Conservation (phyloP, 331 rosid species). For the Quercus phellos region DNA sequence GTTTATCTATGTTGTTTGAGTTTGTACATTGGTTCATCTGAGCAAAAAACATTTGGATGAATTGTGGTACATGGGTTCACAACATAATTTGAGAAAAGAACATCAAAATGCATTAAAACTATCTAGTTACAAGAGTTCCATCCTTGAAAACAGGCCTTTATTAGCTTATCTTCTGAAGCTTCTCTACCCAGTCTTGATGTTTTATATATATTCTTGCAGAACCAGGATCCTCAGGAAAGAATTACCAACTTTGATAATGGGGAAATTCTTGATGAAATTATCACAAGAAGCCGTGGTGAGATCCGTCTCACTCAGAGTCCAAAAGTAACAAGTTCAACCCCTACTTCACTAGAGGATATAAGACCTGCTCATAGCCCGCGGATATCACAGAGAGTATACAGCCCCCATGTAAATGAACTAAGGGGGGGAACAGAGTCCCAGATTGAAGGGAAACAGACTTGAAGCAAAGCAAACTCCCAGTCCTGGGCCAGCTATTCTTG, state of each 20-base stretch:
- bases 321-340: slow-evolving; percentile 65
- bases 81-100: too few species aligned
- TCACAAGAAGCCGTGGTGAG: slow-evolving; percentile 95
- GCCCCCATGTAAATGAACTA: slow-evolving; percentile 57
- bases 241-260: slow-evolving; percentile 47
- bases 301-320: slow-evolving; percentile 69
- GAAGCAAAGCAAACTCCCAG: slow-evolving; percentile 40
- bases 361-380: slow-evolving; percentile 58
- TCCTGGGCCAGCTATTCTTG: slow-evolving; percentile 42
- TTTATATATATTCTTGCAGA: slow-evolving; percentile 26
- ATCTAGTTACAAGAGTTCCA: too few species aligned
- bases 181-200: slow-evolving; percentile 16
- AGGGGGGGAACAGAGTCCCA: slow-evolving; percentile 58
- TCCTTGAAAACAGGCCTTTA: neutral
- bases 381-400: slow-evolving; percentile 28
- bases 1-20: too few species aligned
- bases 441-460: slow-evolving; percentile 28
- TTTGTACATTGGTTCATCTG: neutral
- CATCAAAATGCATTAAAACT: too few species aligned
- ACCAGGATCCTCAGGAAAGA: slow-evolving; percentile 51
- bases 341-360: slow-evolving; percentile 52
- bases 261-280: slow-evolving; percentile 84
- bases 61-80: neutral
- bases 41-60: neutral
- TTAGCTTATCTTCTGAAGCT: slow-evolving; percentile 6